These are phyloP conservation scores for Microbotryomycetes sp. DNA, from an alignment of 1,284 basidiomycete genomes.

Conservation along the genomic window DNA sequence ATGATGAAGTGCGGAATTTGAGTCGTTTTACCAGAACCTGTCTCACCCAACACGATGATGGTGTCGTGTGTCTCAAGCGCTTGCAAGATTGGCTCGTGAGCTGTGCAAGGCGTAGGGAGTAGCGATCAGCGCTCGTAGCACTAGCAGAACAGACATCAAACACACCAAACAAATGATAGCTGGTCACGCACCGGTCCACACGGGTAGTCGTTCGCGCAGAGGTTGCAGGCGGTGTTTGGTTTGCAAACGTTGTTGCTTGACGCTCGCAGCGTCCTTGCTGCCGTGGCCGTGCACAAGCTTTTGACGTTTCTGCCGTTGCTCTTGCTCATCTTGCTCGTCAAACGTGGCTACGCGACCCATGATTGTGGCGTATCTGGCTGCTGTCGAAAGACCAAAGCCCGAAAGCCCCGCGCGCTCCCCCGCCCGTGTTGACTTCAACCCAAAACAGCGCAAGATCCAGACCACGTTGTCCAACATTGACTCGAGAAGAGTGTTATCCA, in stretches of 20 bases:
- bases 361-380: too few relatives aligned
- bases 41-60: constrained; percentile 87
- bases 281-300: too few relatives aligned
- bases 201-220: not conserved
- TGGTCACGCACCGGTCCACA: not conserved
- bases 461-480: too few relatives aligned
- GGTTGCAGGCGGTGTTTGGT: not conserved
- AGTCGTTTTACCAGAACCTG: constrained; percentile 96
- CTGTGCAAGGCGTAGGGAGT: constrained; percentile 47
- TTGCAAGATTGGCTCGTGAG: constrained; percentile 64
- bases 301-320: not conserved
- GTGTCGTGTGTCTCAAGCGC: constrained; percentile 75
- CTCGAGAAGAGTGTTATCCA: too few relatives aligned
- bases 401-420: too few relatives aligned
- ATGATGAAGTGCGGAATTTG: constrained; percentile 88
- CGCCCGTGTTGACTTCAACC: too few relatives aligned
- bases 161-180: too few relatives aligned
- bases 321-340: constrained; percentile 9
- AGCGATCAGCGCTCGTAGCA: too few relatives aligned
- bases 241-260: not conserved
- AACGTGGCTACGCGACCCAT: not conserved
- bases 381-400: too few relatives aligned
- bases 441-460: too few relatives aligned
- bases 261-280: not conserved
- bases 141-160: too few relatives aligned